Evolutionary conservation across 768 basidiomycete species (phyloP).

Genomic region (Antrodiella citrinella): DNA sequence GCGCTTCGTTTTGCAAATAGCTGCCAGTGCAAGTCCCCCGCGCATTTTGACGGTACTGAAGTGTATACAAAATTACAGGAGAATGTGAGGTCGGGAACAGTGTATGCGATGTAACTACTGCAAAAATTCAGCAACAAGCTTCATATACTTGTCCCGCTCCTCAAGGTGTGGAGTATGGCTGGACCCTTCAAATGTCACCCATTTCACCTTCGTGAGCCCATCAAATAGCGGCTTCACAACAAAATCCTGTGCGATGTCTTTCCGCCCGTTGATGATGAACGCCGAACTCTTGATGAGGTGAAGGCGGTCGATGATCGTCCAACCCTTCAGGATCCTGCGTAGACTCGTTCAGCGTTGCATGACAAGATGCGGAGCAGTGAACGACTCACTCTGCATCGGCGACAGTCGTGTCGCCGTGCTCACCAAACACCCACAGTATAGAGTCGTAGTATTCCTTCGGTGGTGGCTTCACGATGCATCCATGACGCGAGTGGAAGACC

Average conservation of each 20-base stretch:
- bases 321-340: conserved; percentile 17
- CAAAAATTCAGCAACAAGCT: conserved; percentile 17
- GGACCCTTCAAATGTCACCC: conserved; percentile 23
- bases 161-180: conserved; percentile 25
- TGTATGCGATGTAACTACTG: no score
- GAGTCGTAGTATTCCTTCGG: conserved; percentile 29
- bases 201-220: conserved; percentile 20
- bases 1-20: no score
- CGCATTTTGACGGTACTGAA: no score
- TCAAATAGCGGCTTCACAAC: conserved; percentile 18
- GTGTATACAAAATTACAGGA: no score
- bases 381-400: conserved; percentile 16
- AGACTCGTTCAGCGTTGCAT: no score
- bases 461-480: conserved; percentile 35
- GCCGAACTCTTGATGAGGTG: conserved; percentile 20
- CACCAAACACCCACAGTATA: conserved; percentile 21
- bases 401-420: conserved; percentile 40
- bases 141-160: conserved; percentile 22
- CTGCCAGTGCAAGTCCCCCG: no score
- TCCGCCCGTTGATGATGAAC: conserved; percentile 22
- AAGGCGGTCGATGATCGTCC: conserved; percentile 21
- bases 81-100: no score
- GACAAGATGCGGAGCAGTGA: no score
- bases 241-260: conserved; percentile 23
- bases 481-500: conserved; percentile 32